Evolutionary conservation across 768 basidiomycete species (phyloP), one percentile per base, ranked within the genome.

Genomic region (Fistulinella prunicolor): DNA sequence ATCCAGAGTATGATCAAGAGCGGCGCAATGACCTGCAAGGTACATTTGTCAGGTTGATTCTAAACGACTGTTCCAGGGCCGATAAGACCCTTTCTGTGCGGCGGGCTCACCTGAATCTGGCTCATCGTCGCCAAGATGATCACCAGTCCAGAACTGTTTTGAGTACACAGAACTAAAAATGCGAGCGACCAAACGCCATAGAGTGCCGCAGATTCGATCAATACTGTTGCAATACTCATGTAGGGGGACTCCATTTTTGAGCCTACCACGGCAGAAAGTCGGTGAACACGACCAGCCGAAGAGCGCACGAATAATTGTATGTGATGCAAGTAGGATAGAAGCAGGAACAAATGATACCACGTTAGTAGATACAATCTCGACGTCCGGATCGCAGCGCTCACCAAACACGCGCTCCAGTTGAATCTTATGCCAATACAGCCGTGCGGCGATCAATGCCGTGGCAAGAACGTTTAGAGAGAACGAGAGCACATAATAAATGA

Each of bases 1-100:
- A 51, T 49, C 56, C 61, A 52, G 35, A 64, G 54, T 6, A 64
- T 59, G 28, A 64, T 62, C 51, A 64, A 30, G 23, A 64, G 39
- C 2, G 61, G 56, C 4, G 61, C 56, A 8, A 62, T 64, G 10
- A 59, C 62, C 61, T 62, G 13, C 6, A 19, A 13, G 1, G 3
- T 13, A 30, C 19, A 24, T 14, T 14, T 10, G 32, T 51, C 30
- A 42, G 16, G 30, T 57, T n/a, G 1, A n/a, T 30, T 37, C 28
- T 16, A 26, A 0, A 14, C 16, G 3, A n/a, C n/a, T n/a, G n/a
- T n/a, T n/a, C n/a, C n/a, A n/a, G n/a, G n/a, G n/a, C n/a, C n/a
- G n/a, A n/a, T n/a, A n/a, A n/a, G n/a, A n/a, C n/a, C n/a, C n/a
- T n/a, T n/a, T n/a, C n/a, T n/a, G n/a, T 5, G 13, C 1, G 0